Conservation (phyloP, 345 rosid species). For the Populus euphratica region DNA sequence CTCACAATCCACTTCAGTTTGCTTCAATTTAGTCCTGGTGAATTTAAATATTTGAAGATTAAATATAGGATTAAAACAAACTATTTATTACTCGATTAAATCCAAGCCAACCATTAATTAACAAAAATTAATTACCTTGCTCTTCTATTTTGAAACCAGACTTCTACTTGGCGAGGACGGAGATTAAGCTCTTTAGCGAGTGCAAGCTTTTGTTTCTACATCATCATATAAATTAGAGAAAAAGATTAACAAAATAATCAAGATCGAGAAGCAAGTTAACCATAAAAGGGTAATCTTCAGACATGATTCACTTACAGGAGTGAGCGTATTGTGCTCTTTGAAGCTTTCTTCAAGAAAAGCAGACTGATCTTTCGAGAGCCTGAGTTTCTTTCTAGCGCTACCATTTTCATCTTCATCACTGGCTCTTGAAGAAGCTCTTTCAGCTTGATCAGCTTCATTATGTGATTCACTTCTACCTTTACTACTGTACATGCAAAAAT, state of each 20-base stretch:
- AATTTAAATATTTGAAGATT: not conserved
- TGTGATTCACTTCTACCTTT: conserved; percentile 44
- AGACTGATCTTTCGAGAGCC: conserved; percentile 85
- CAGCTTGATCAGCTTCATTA: conserved; percentile 35
- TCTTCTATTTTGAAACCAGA: conserved; percentile 96
- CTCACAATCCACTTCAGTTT: conserved; percentile 92
- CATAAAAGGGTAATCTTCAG: not conserved
- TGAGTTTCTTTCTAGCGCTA: conserved; percentile 77
- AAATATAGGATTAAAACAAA: not conserved
- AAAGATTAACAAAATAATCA: not conserved
- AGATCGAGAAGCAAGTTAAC: not conserved
- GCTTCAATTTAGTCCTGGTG: conserved; percentile 86
- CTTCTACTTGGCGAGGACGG: conserved; percentile 94
- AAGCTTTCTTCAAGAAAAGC: conserved; percentile 94
- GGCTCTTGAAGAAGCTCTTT: conserved; percentile 60
- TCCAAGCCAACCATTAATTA: not conserved
- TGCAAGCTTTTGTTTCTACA: conserved; percentile 77
- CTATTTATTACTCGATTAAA: not conserved
- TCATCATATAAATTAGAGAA: not conserved
- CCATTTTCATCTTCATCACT: conserved; percentile 91
- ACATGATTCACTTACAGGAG: conserved; percentile 53
- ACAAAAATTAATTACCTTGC: conserved; percentile 56
- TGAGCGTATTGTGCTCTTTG: conserved; percentile 82
- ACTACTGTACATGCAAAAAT: conserved; percentile 56
- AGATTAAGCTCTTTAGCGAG: conserved; percentile 82